These are phyloP conservation scores for Trichoderma koningiopsis DNA, from an alignment of 2,329 filamentous ascomycete species.

Conservation along the genomic window DNA sequence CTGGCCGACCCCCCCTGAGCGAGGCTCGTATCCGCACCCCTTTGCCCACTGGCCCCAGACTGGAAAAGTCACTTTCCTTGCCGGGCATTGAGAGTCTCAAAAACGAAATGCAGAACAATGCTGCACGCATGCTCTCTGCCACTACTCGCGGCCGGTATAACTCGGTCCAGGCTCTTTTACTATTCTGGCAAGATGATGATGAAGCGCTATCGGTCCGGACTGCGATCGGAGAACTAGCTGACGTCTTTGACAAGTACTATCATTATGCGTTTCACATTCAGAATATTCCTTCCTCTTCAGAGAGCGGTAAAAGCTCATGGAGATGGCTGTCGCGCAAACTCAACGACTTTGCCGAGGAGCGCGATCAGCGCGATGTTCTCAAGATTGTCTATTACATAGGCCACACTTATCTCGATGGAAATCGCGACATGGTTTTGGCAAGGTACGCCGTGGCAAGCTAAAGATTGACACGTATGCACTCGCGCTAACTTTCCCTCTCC, in stretches of 20 bases:
- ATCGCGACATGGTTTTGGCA: conserved; percentile 59
- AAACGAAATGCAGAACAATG: conserved; percentile 55
- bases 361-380: conserved; percentile 57
- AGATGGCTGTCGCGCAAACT: conserved; percentile 57
- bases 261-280: conserved; percentile 52
- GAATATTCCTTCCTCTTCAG: conserved; percentile 52
- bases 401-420: conserved; percentile 55
- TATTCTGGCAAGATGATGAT: conserved; percentile 59
- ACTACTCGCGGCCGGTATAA: conserved; percentile 56
- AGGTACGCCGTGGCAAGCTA: conserved; percentile 44
- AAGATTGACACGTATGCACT: neutral
- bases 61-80: conserved; percentile 53
- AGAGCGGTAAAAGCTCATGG: conserved; percentile 52
- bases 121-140: conserved; percentile 52
- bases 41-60: conserved; percentile 57
- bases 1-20: conserved; percentile 45
- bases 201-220: conserved; percentile 44
- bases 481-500: neutral
- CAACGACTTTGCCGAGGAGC: conserved; percentile 55
- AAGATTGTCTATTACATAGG: conserved; percentile 63
- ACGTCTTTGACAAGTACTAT: conserved; percentile 56
- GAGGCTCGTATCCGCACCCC: conserved; percentile 58
- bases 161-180: conserved; percentile 54
- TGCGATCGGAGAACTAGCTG: conserved; percentile 51
- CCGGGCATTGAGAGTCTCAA: conserved; percentile 55